Evolutionary conservation across 169 alveolate genomes (phyloP).

Genomic region (Cryptosporidium baileyi): DNA sequence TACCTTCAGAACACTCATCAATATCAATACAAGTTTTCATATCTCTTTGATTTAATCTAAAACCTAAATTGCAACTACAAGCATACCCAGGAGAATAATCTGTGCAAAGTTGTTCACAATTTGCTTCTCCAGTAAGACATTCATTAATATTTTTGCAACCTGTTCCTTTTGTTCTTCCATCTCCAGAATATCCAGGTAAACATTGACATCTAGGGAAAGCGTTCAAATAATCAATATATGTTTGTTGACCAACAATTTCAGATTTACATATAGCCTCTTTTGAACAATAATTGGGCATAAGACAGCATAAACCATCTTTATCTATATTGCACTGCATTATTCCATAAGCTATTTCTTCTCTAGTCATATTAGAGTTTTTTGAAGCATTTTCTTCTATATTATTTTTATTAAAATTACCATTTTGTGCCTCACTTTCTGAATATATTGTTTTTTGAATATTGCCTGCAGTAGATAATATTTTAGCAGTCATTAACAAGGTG

Average conservation of each 20-base stretch:
- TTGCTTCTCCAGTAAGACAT: constrained; percentile 71
- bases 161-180: constrained; percentile 72
- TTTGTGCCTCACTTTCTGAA: neutral
- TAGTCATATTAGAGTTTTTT: neutral
- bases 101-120: constrained; percentile 70
- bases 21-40: constrained; percentile 69
- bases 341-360: neutral
- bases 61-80: constrained; percentile 51
- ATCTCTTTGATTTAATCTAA: constrained; percentile 25
- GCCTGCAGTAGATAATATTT: constrained; percentile 52
- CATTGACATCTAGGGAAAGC: constrained; percentile 75
- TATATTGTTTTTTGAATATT: constrained; percentile 42
- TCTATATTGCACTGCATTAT: constrained; percentile 6
- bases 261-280: constrained; percentile 55
- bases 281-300: constrained; percentile 67
- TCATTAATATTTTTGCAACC: constrained; percentile 73
- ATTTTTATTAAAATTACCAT: neutral
- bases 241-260: constrained; percentile 63
- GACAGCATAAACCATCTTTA: constrained; percentile 43
- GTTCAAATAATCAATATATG: constrained; percentile 66
- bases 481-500: constrained; percentile 54
- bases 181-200: constrained; percentile 70
- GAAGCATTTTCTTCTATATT: neutral
- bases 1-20: constrained; percentile 74
- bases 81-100: constrained; percentile 70